phyloP scores from a whole-genome alignment of 768 basidiomycete genomes.

The Amanita pseudoporphyria region DNA sequence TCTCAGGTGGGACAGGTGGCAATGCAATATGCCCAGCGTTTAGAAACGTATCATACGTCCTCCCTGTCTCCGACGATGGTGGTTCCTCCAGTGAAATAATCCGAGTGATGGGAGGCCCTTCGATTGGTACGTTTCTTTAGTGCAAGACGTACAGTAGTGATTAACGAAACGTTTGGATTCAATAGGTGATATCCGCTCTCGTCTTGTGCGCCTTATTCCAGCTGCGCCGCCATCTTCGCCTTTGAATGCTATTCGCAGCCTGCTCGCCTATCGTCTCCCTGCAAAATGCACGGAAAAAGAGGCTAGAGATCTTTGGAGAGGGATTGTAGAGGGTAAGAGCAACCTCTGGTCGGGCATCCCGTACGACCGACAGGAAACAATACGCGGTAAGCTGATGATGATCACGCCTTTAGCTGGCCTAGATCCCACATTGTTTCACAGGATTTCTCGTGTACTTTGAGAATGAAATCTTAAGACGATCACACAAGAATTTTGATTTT shows the following conservation, averaged over 20 bases:
- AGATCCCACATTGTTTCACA: constrained; percentile 18
- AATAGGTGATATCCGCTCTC: constrained; percentile 79
- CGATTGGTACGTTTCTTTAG: constrained; percentile 45
- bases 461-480: constrained; percentile 74
- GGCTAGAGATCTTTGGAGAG: constrained; percentile 85
- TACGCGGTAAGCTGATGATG: constrained; percentile 48
- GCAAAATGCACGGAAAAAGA: constrained; percentile 55
- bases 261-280: constrained; percentile 78
- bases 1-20: constrained; percentile 93
- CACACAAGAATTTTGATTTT: constrained; percentile 93
- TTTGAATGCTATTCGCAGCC: constrained; percentile 60
- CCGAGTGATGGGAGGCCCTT: constrained; percentile 80
- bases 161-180: neutral
- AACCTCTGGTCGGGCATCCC: constrained; percentile 79
- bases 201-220: constrained; percentile 84
- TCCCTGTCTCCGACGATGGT: constrained; percentile 94
- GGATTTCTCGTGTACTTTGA: constrained; percentile 94
- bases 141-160: neutral
- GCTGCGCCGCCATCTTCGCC: constrained; percentile 46
- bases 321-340: constrained; percentile 84
- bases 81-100: constrained; percentile 94
- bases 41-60: constrained; percentile 64
- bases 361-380: constrained; percentile 82
- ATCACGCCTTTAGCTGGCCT: neutral
- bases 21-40: constrained; percentile 89